phyloP scores from a whole-genome alignment of 108 stramenopile species.

The Pseudonitzschia pungens region DNA sequence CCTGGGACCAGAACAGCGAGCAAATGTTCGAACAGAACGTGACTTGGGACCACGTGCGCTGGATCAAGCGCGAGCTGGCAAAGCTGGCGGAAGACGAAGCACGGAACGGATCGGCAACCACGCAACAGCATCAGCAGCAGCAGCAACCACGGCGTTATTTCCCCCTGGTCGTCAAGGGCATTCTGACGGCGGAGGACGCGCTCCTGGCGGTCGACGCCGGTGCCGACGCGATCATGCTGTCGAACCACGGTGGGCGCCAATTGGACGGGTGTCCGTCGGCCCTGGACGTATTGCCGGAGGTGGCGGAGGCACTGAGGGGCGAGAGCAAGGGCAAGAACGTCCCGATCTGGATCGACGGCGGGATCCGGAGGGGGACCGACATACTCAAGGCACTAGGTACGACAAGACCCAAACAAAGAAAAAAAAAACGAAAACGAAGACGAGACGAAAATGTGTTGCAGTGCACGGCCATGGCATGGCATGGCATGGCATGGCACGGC shows the following conservation, averaged over 20 bases:
- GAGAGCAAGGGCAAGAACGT: conserved; percentile 34
- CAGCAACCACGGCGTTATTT: no score
- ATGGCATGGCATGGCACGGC: no score
- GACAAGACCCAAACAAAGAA: conserved; percentile 29
- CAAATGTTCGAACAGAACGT: conserved; percentile 73
- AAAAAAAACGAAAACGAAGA: no score
- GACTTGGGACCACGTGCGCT: conserved; percentile 85
- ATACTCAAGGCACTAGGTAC: conserved; percentile 65
- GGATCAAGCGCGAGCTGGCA: conserved; percentile 52
- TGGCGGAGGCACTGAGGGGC: conserved; percentile 58
- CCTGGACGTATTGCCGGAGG: conserved; percentile 87
- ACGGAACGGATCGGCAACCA: no score
- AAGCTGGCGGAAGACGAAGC: not conserved
- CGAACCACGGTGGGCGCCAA: conserved; percentile 93
- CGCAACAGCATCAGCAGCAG: no score
- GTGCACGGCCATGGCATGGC: no score
- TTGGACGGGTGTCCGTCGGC: conserved; percentile 83
- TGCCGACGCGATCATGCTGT: conserved; percentile 89
- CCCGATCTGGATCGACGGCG: conserved; percentile 88
- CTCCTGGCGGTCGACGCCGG: conserved; percentile 71
- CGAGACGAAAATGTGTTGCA: no score
- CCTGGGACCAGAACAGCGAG: conserved; percentile 89
- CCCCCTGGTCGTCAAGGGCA: conserved; percentile 89
- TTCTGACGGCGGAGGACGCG: conserved; percentile 94
- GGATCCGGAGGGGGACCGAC: conserved; percentile 89